Evolutionary conservation across 2,329 filamentous ascomycete species (phyloP), one percentile per base, ranked within the genome.

Genomic region (Macroventuria anomochaeta): DNA sequence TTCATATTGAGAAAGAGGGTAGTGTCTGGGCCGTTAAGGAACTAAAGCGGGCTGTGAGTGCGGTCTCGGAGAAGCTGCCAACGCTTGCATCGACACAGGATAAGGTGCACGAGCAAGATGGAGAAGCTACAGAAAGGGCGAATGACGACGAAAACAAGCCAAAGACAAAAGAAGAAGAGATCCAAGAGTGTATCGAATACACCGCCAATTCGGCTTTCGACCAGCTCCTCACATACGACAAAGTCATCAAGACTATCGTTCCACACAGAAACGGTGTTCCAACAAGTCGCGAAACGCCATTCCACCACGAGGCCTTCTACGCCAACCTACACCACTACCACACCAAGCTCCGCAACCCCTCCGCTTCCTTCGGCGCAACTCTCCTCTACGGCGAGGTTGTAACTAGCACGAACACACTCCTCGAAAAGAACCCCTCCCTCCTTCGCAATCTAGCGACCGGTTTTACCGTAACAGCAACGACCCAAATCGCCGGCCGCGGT

Each of bases 361-460:
- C 83, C 6, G 74, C 72, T 3, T 77, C 84, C 20, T 97, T 96
- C 80, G 95, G 95, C 4, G 84, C 87, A 43, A 79, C 84, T 43
- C 75, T 99, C 3, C 79, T 97, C 59, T 97, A 97, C 68, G 93
- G 89, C 46, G 91, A 97, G 72, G 91, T 96, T 6, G 82, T 97
- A 13, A 97, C 93, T 2, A 96, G 91, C 72, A 99, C 95, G 23
- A 96, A 93, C 75, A 96, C 93, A 0, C 80, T 97, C 5, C 82
- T 97, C 6, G 95, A 97, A 68, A 96, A 95, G 88, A 99, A 99
- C 69, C 84, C 86, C 0, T 85, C 86, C 25, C 79, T 97, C 20
- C 84, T 97, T 29, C 83, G 87, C 5, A 85, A 83, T 37, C 81
- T 97, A 0, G 91, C 93, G 0, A 87, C 84, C 0, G 95, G 95